phyloP scores from a whole-genome alignment of 78 protist genomes.

The Tieghemostelium lacteum region DNA sequence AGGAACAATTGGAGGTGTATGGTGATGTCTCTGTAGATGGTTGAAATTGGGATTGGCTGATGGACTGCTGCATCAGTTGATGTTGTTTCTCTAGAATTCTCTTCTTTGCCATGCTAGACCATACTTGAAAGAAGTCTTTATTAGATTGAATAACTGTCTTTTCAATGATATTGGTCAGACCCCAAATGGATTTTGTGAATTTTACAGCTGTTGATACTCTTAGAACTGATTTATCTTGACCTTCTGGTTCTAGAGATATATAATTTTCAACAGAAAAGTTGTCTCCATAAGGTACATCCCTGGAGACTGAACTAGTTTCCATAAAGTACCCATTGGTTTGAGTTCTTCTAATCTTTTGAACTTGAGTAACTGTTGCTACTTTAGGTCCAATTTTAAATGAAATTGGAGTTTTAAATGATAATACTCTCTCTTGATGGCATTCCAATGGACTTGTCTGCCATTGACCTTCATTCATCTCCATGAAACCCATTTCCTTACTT shows the following conservation, averaged over 20 bases:
- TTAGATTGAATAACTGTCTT: slow-evolving; percentile 66
- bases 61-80: neutral
- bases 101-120: slow-evolving; percentile 37
- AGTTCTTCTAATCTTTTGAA: slow-evolving; percentile 54
- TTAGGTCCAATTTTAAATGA: slow-evolving; percentile 72
- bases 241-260: slow-evolving; percentile 25
- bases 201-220: slow-evolving; percentile 60
- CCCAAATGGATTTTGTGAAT: slow-evolving; percentile 67
- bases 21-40: neutral
- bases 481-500: slow-evolving; percentile 49
- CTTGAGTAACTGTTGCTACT: slow-evolving; percentile 41
- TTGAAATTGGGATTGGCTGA: neutral
- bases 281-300: slow-evolving; percentile 70
- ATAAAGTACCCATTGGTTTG: slow-evolving; percentile 58
- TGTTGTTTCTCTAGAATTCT: slow-evolving; percentile 5
- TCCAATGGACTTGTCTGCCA: slow-evolving; percentile 20
- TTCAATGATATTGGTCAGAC: slow-evolving; percentile 40
- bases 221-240: slow-evolving; percentile 7
- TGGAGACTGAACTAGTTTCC: slow-evolving; percentile 55
- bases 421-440: slow-evolving; percentile 53
- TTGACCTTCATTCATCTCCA: slow-evolving; percentile 49
- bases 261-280: slow-evolving; percentile 57
- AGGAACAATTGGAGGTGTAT: neutral
- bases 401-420: slow-evolving; percentile 58
- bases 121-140: slow-evolving; percentile 63